A percentile compares a stretch with the other conserved stretches of the same genome.
phyloP scores from a whole-genome alignment of 805 yeast genomes.

The Wickerhamomyces bovis region DNA sequence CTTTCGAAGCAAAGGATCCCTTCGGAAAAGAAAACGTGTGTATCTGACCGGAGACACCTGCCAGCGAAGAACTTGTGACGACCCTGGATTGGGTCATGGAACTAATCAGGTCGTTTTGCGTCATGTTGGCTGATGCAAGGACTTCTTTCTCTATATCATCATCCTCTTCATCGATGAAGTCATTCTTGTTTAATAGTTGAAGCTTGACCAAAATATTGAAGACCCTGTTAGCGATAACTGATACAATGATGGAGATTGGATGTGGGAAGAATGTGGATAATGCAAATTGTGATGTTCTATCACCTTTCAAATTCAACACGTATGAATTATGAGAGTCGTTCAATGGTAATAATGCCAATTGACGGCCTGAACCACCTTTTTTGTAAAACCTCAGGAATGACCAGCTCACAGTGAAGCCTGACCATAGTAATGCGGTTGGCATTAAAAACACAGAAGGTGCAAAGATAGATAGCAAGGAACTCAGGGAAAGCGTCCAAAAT shows the following conservation, averaged over 20 bases:
- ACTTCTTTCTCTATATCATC: conserved; percentile 20
- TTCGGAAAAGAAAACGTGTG: conserved; percentile 25
- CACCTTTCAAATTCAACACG: conserved; percentile 19
- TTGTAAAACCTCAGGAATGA: conserved; percentile 33
- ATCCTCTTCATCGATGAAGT: conserved; percentile 22
- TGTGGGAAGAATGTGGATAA: conserved; percentile 36
- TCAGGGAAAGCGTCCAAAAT: conserved; percentile 23
- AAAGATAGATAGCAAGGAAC: conserved; percentile 16
- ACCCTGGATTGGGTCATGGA: conserved; percentile 30
- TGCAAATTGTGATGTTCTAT: conserved; percentile 22
- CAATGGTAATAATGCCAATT: conserved; percentile 35
- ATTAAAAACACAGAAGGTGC: conserved; percentile 5
- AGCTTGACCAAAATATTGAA: conserved; percentile 23
- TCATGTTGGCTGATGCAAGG: conserved; percentile 1
- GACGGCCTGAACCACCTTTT: conserved; percentile 37
- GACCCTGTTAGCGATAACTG: conserved; percentile 13
- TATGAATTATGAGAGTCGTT: conserved; percentile 27
- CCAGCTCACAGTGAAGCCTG: conserved; percentile 36
- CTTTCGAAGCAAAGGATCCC: conserved; percentile 11
- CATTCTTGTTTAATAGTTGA: conserved; percentile 20
- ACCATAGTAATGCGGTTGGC: conserved; percentile 8
- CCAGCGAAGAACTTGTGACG: conserved; percentile 35
- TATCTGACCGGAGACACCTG: conserved; percentile 33
- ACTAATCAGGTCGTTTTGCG: conserved; percentile 24
- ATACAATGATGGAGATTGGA: conserved; percentile 30